Percentiles rank a stretch among this genome's conserved stretches.
phyloP scores from a whole-genome alignment of 257 asterid genomes.

The Solanum arcanum region DNA sequence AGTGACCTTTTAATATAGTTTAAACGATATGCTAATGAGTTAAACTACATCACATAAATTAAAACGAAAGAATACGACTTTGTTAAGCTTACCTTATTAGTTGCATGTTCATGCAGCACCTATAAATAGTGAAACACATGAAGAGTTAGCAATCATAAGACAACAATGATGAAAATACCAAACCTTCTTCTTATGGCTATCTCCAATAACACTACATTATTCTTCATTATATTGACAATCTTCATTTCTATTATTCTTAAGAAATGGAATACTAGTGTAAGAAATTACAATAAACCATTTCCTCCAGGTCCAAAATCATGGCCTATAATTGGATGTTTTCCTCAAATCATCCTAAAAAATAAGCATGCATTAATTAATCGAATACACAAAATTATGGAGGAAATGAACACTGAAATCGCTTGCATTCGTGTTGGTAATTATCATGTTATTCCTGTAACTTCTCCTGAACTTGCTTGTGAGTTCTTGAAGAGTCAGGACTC shows the following conservation, averaged over 20 bases:
- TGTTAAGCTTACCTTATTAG: no score
- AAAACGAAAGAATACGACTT: no score
- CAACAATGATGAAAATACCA: no score
- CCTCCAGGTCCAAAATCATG: constrained; percentile 7
- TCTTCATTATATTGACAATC: neutral
- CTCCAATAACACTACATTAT: neutral
- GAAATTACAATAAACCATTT: neutral
- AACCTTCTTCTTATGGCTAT: no score
- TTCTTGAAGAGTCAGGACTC: constrained; percentile 7
- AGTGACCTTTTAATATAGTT: no score
- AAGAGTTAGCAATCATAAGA: no score
- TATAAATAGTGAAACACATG: no score
- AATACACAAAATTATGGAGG: constrained; percentile 11
- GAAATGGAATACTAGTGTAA: neutral
- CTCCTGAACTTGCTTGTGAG: constrained; percentile 20
- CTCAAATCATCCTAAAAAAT: neutral
- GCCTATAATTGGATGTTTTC: constrained; percentile 1
- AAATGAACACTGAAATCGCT: constrained; percentile 5
- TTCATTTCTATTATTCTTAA: neutral
- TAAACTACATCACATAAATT: no score
- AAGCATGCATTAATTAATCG: neutral
- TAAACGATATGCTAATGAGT: no score
- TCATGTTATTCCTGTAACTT: constrained; percentile 2
- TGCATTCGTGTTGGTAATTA: neutral
- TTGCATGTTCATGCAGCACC: no score